Evolutionary conservation across 768 basidiomycete genomes (phyloP).

Genomic region (Lactarius hatsudake): DNA sequence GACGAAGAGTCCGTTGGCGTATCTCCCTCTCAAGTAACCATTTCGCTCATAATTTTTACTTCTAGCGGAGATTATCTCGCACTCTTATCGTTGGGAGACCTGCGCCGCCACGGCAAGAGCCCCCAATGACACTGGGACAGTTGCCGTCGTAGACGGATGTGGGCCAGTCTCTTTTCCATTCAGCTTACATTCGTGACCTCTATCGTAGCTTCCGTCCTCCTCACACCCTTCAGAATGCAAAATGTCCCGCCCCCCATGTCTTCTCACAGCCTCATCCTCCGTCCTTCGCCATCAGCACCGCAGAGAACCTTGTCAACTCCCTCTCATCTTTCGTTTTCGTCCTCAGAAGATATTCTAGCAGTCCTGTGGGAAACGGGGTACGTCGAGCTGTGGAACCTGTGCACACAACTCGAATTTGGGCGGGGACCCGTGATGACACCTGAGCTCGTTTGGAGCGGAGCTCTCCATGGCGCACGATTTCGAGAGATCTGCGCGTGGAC

Average conservation of each 20-base stretch:
- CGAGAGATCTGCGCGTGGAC: constrained; percentile 22
- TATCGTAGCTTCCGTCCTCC: constrained; percentile 60
- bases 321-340: constrained; percentile 62
- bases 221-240: constrained; percentile 92
- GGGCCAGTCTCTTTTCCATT: constrained; percentile 32
- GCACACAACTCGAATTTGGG: constrained; percentile 58
- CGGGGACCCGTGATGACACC: constrained; percentile 61
- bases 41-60: background rate
- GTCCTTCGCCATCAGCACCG: constrained; percentile 24
- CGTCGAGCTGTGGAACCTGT: constrained; percentile 67
- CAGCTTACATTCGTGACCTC: background rate
- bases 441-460: constrained; percentile 36
- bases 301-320: constrained; percentile 59
- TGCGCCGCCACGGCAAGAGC: constrained; percentile 54
- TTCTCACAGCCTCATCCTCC: constrained; percentile 47
- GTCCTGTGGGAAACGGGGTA: constrained; percentile 69
- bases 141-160: constrained; percentile 91
- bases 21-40: background rate
- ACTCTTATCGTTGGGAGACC: constrained; percentile 78
- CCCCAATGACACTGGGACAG: constrained; percentile 77
- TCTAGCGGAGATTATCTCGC: constrained; percentile 53
- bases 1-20: constrained; percentile 52
- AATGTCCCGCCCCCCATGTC: constrained; percentile 99
- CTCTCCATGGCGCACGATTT: constrained; percentile 18
- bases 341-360: constrained; percentile 54